These are phyloP conservation scores for Acorus gramineus DNA, from an alignment of 106 monocot species.

Conservation along the genomic window DNA sequence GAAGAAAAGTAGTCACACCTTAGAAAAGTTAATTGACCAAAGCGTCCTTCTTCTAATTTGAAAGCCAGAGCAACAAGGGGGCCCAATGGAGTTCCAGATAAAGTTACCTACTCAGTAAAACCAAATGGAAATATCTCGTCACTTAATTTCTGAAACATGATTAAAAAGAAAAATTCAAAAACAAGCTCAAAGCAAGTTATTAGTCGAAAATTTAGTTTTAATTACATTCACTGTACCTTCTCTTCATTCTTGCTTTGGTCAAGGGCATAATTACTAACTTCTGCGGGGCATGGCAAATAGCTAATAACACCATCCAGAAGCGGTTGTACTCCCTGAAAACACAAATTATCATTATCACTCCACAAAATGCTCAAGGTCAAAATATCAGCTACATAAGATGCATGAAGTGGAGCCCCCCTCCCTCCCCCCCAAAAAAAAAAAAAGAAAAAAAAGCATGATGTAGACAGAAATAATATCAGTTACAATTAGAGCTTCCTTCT, in stretches of 20 bases:
- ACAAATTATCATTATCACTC: neutral
- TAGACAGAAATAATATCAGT: no score
- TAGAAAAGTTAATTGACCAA: slow-evolving; percentile 94
- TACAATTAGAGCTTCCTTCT: no score
- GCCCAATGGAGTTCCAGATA: slow-evolving; percentile 73
- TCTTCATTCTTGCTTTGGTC: slow-evolving; percentile 90
- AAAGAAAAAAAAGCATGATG: no score
- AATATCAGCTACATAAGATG: no score
- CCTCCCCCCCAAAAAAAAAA: no score
- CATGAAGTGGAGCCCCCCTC: no score
- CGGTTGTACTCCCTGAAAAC: slow-evolving; percentile 82
- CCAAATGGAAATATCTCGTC: neutral
- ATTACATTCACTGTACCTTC: slow-evolving; percentile 40
- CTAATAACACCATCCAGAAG: slow-evolving; percentile 91
- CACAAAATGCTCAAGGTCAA: no score
- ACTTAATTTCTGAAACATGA: neutral
- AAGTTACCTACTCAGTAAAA: slow-evolving; percentile 40
- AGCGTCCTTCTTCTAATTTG: slow-evolving; percentile 97
- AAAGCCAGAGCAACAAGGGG: slow-evolving; percentile 95
- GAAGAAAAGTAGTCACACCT: slow-evolving; percentile 31
- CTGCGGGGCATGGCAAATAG: slow-evolving; percentile 83
- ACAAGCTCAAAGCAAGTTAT: neutral
- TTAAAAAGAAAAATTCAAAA: neutral
- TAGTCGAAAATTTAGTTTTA: no score
- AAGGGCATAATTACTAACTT: slow-evolving; percentile 89